Base-by-base conservation (phyloP, 345 rosid species). In the Bruguiera gymnorhiza region DNA sequence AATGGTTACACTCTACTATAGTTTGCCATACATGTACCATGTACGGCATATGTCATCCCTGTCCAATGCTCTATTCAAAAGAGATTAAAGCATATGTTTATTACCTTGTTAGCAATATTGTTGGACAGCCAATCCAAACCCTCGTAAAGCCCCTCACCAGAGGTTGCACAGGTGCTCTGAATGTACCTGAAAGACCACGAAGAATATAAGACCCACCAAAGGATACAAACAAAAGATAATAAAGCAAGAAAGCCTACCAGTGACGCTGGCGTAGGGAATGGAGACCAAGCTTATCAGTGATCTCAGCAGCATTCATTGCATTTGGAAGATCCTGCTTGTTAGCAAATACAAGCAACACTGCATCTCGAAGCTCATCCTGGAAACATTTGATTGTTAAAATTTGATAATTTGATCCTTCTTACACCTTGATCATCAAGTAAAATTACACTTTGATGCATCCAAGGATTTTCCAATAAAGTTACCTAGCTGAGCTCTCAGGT, bases 341-440 rank as follows among this genome's bases (percentile, higher is more conserved):
- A 56, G 60, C 60, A 56, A 56, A 56, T 56, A 56, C 60, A 56
- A 56, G 60, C 30, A 56, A 23, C 60, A 56, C 60, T 56, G 60
- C 60, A 23, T 56, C 60, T 56, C 60, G 60, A 23, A 56, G 60
- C 30, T 56, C 60, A 56, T 56, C 60, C 60, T 56, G 60, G 16
- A 24, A 56, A 24, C 60, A 56, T 43, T 56, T 24, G 18, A 56
- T 1, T 0, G 0, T 24, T 10, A 23, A 56, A 56, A 56, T 56
- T 56, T 6, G 24, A 27, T 11, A 43, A 43, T 43, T 43, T 11
- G 18, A 19, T 43, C 50, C 50, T 43, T 43, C 18, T 43, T 11
- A 43, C 15, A 43, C 50, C 50, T 43, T 13, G 50, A 43, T 43
- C 50, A 43, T 15, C 5, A 11, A 43, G 19, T 43, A 43, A 43